Base-by-base conservation (phyloP, 768 basidiomycete species). In the Boletus pseudo-olivaceus region DNA sequence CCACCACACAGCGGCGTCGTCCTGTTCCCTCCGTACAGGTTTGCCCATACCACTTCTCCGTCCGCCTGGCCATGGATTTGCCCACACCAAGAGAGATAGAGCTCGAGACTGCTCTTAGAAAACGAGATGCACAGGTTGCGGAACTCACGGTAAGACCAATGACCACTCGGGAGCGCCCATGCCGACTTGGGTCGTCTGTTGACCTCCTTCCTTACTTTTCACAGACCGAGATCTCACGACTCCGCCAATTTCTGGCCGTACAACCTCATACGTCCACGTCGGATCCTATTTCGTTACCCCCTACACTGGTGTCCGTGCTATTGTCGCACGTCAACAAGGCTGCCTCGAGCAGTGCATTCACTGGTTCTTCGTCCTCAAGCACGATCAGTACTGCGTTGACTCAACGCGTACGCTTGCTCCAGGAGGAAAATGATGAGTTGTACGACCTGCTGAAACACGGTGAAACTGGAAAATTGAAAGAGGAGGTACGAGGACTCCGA, bases 391-490 rank as follows among this genome's bases (percentile, higher is more conserved):
- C 83, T n/a, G 90, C 90, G 0, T 77, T 93, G 53, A 87, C 82
- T 0, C 90, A 92, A 63, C 78, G 88, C 44, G 80, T 82, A 27
- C 82, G 82, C 45, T 69, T 85, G 17, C 73, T 93, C 10, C 91
- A 93, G 66, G 87, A 91, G 52, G 91, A 93, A 69, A 93, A 93
- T 55, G 90, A 93, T 60, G 91, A 93, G 58, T 69, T 93, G 17
- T 93, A 93, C 66, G 81, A 84, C 46, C 72, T 93, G 10, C 71
- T 93, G 51, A 87, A 82, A 67, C 75, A 75, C 26, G 82, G 86
- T 38, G 90, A 93, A 70, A 87, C 88, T 0, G 90, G 90, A 5
- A 84, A 81, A 66, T 66, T 93, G 57, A 90, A 90, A 67, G 91
- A 92, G 64, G 88, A 93, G 67, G 87, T 87, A 11, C 80, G 82